Conservation (phyloP, 192 early-diverging fungal genomes). For the Gryganskiella cystojenkinii region DNA sequence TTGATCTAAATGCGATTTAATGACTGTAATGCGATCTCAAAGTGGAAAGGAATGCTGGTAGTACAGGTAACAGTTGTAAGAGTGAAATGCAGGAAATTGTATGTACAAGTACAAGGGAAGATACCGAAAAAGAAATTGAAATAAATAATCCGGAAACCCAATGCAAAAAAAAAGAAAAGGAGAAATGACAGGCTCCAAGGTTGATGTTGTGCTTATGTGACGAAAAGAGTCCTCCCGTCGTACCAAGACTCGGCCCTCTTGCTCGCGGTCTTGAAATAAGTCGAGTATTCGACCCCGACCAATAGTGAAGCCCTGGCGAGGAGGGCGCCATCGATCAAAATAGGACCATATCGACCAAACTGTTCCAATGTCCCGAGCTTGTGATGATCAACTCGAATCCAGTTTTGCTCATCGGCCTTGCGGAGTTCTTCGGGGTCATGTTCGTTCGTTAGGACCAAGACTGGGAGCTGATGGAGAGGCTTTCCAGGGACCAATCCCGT, state of each 20-base stretch:
- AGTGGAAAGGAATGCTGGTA: too few relatives aligned
- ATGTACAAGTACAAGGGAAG: too few relatives aligned
- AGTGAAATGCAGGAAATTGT: too few relatives aligned
- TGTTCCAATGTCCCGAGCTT: slow-evolving; percentile 22
- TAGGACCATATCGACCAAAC: slow-evolving; percentile 39
- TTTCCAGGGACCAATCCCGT: background rate
- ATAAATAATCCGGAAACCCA: too few relatives aligned
- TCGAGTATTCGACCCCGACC: slow-evolving; percentile 45
- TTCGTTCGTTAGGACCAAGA: slow-evolving; percentile 40
- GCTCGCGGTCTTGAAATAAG: slow-evolving; percentile 36
- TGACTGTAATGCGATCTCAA: too few relatives aligned
- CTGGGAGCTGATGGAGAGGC: slow-evolving; percentile 6
- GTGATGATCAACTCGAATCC: slow-evolving; percentile 39
- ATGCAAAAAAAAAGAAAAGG: background rate
- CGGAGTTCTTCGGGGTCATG: slow-evolving; percentile 28
- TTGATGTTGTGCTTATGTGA: slow-evolving; percentile 22
- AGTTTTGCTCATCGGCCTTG: slow-evolving; percentile 37
- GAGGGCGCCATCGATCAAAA: slow-evolving; percentile 41
- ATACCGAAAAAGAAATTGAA: too few relatives aligned
- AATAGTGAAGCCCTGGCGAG: slow-evolving; percentile 21
- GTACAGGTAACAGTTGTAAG: too few relatives aligned
- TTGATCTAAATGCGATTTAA: too few relatives aligned
- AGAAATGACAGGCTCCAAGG: too few relatives aligned
- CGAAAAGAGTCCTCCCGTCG: slow-evolving; percentile 18
- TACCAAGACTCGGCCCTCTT: slow-evolving; percentile 42